A percentile compares a stretch with the other conserved stretches of the same genome.
Evolutionary conservation across 331 rosid species (phyloP).

Genomic region (Cydonia oblonga): DNA sequence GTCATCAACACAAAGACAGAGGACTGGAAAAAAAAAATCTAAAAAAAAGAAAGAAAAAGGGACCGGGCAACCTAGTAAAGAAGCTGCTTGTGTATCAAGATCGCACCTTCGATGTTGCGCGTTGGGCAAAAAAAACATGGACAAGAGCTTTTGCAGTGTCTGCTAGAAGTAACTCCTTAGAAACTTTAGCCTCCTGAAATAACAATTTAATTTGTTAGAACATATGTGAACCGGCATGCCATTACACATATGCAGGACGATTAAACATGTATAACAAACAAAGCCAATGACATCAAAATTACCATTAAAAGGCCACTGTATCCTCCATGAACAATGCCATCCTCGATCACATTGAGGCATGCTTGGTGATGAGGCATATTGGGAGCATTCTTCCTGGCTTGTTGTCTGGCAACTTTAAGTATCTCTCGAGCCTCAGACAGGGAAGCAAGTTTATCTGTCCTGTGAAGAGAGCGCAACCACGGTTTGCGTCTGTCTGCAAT

Average conservation of each 20-base stretch:
- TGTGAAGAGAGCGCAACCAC: constrained; percentile 78
- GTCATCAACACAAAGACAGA: not conserved
- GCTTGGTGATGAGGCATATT: constrained; percentile 89
- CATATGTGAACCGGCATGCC: not conserved
- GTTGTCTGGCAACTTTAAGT: constrained; percentile 55
- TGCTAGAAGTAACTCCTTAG: constrained; percentile 49
- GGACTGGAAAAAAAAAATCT: no score
- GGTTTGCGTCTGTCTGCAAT: constrained; percentile 72
- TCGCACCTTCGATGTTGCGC: constrained; percentile 72
- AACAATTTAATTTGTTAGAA: constrained; percentile 17
- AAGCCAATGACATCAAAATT: constrained; percentile 8
- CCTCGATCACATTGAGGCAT: constrained; percentile 83
- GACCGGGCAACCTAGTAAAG: not conserved
- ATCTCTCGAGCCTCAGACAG: constrained; percentile 59
- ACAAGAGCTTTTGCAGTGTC: constrained; percentile 81
- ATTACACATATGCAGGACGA: not conserved
- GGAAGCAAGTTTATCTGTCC: constrained; percentile 67
- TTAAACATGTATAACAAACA: not conserved
- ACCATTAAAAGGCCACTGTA: constrained; percentile 88
- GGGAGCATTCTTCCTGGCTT: constrained; percentile 64
- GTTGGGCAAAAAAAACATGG: constrained; percentile 82
- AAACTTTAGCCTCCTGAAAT: constrained; percentile 75
- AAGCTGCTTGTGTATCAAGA: constrained; percentile 7
- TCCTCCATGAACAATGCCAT: constrained; percentile 81
- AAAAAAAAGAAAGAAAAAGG: no score